Conservation (phyloP, 129 eudicot genomes). For the Rutidosis leptorrhynchoides region DNA sequence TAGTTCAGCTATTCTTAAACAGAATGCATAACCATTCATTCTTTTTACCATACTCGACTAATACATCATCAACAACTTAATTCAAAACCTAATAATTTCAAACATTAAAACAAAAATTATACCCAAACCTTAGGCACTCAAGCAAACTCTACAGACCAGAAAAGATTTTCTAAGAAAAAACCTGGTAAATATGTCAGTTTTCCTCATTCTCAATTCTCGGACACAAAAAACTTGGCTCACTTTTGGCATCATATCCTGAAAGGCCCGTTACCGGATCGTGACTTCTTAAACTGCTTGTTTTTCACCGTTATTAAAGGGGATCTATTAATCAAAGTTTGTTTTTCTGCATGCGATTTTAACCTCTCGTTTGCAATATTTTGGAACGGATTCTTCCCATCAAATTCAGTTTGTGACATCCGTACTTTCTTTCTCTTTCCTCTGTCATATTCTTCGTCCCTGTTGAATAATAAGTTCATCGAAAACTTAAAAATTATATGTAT, state of each 20-base stretch:
- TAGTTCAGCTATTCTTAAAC: not conserved
- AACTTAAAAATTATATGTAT: not conserved
- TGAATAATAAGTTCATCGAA: slow-evolving; percentile 11
- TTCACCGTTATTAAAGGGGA: slow-evolving; percentile 1
- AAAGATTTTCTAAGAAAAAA: slow-evolving; percentile 21
- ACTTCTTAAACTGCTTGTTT: slow-evolving; percentile 37
- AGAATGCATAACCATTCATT: not conserved
- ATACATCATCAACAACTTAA: not conserved
- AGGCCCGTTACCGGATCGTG: slow-evolving; percentile 43
- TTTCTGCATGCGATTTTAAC: slow-evolving; percentile 31
- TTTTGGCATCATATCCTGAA: slow-evolving; percentile 39
- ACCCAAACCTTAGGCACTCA: slow-evolving; percentile 2
- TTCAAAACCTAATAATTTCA: not conserved
- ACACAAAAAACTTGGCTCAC: slow-evolving; percentile 15
- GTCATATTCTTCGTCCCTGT: slow-evolving; percentile 95
- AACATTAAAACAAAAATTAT: not conserved
- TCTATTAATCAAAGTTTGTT: slow-evolving; percentile 23
- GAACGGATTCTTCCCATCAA: slow-evolving; percentile 72
- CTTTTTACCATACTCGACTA: not conserved
- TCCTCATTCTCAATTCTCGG: slow-evolving; percentile 26
- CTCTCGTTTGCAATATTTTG: slow-evolving; percentile 72
- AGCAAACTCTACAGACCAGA: slow-evolving; percentile 29
- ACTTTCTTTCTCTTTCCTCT: slow-evolving; percentile 79
- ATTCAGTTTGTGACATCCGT: slow-evolving; percentile 38
- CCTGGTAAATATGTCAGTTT: slow-evolving; percentile 32